A percentile compares a stretch with the other conserved stretches of the same genome.
These are phyloP conservation scores for Malus hybrid DNA, from an alignment of 331 rosid genomes.

Conservation along the genomic window DNA sequence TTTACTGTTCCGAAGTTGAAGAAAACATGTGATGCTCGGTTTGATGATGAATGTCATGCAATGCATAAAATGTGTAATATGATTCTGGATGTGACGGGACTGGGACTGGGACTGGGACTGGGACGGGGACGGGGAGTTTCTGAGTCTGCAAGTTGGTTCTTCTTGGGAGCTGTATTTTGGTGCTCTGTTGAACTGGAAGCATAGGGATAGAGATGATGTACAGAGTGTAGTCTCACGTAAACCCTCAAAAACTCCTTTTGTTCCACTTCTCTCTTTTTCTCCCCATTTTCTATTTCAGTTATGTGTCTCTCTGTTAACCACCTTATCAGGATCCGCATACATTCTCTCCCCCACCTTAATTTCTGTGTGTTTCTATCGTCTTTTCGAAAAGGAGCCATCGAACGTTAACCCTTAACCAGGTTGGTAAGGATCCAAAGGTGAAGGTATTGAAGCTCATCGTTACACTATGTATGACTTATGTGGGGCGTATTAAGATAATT, in stretches of 20 bases:
- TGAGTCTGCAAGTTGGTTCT: slow-evolving; percentile 24
- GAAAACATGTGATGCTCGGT: slow-evolving; percentile 16
- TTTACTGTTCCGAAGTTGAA: slow-evolving; percentile 7
- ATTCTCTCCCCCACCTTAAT: too few relatives aligned
- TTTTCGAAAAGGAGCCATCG: too few relatives aligned
- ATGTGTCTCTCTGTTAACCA: not conserved
- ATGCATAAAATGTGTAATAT: slow-evolving; percentile 34
- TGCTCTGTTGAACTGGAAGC: slow-evolving; percentile 39
- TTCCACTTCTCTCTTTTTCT: not conserved
- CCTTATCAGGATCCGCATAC: not conserved
- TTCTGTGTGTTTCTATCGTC: too few relatives aligned
- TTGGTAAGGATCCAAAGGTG: too few relatives aligned
- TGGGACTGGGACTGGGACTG: not conserved
- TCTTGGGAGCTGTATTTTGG: slow-evolving; percentile 39
- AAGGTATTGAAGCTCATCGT: too few relatives aligned
- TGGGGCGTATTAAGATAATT: too few relatives aligned
- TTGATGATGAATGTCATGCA: slow-evolving; percentile 28
- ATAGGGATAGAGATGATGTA: slow-evolving; percentile 27
- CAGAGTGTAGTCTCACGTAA: slow-evolving; percentile 29
- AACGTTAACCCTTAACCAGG: too few relatives aligned
- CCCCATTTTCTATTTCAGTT: not conserved
- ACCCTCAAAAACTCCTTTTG: slow-evolving; percentile 22
- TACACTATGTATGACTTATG: too few relatives aligned
- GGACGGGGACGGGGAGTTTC: not conserved
- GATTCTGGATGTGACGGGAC: not conserved